phyloP scores from a whole-genome alignment of 495 filamentous ascomycete genomes.

The Aspergillus egyptiacus region DNA sequence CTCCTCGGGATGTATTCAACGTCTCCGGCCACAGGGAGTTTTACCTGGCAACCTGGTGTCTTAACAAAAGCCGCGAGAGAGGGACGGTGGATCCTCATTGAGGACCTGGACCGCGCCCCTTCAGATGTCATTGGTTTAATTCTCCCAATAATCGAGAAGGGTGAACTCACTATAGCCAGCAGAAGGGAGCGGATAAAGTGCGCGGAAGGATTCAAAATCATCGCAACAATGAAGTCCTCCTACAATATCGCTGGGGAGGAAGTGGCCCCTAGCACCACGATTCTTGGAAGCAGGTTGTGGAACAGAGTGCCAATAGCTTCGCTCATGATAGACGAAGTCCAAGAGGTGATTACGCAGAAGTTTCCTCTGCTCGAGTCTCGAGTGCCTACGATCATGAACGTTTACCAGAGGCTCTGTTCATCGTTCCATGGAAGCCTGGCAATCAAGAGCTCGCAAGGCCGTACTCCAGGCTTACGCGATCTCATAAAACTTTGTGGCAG shows the following conservation, averaged over 20 bases:
- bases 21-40: constrained; percentile 75
- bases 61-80: constrained; percentile 88
- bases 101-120: constrained; percentile 94
- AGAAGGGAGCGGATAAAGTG: constrained; percentile 81
- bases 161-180: constrained; percentile 80
- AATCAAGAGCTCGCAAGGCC: constrained; percentile 42
- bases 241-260: constrained; percentile 67
- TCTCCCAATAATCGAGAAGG: constrained; percentile 80
- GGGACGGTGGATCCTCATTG: constrained; percentile 92
- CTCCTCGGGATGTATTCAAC: constrained; percentile 90
- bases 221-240: constrained; percentile 81
- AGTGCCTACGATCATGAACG: constrained; percentile 62
- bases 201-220: constrained; percentile 75
- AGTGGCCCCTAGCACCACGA: constrained; percentile 43
- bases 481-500: constrained; percentile 85
- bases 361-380: constrained; percentile 66
- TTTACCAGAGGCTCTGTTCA: constrained; percentile 63
- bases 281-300: constrained; percentile 82
- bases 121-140: constrained; percentile 89
- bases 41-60: constrained; percentile 89
- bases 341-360: constrained; percentile 60
- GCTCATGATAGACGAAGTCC: constrained; percentile 64
- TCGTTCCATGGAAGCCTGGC: constrained; percentile 44
- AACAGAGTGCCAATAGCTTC: constrained; percentile 61
- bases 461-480: constrained; percentile 64